Evolutionary conservation across 352 stramenopile genomes (phyloP), one percentile per base, ranked within the genome.

Genomic region (Hyaloperonospora brassicae): DNA sequence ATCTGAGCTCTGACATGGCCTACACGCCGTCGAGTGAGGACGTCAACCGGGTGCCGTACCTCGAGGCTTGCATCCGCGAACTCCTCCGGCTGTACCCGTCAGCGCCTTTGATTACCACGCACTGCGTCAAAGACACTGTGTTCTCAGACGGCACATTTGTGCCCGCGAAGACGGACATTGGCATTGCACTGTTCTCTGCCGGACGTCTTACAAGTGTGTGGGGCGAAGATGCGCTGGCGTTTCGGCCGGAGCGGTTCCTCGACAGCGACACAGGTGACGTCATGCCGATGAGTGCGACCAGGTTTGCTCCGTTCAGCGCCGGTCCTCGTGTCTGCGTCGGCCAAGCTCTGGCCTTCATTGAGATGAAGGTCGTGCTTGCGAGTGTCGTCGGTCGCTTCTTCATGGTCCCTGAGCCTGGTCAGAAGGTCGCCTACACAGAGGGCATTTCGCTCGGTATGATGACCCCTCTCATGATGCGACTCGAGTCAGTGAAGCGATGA

Each of bases 361-460:
- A 84, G 43, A 72, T 71, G 17, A 86, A 81, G 61, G 78, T 86
- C 44, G 74, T 88, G 31, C 72, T 79, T 10, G 68, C 75, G 14
- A 84, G 71, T 39, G 68, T 75, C 22, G 47, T 75, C 52, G 72
- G 76, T 34, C 62, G 73, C 44, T 66, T 70, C 27, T 34, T 61
- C 25, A 68, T 82, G 51, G 54, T 56, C 1, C 79, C 72, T 24
- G 68, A 82, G 24, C 75, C 72, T 21, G 72, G 76, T 9, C 63
- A 85, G 41, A 70, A 82, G 27, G 80, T 88, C 30, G 72, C 71
- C 12, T 85, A 85, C 67, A 86, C 78, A 43, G 63, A 77, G 56
- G 68, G 79, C 47, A 84, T 88, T 61, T 79, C 75, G 1, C 69
- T 85, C 1, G 51, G 73, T 14, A 66, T 77, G 55, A 65, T 70